A percentile compares a stretch with the other conserved stretches of the same genome.
phyloP scores from a whole-genome alignment of 805 yeast genomes.

The Millerago galiae region DNA sequence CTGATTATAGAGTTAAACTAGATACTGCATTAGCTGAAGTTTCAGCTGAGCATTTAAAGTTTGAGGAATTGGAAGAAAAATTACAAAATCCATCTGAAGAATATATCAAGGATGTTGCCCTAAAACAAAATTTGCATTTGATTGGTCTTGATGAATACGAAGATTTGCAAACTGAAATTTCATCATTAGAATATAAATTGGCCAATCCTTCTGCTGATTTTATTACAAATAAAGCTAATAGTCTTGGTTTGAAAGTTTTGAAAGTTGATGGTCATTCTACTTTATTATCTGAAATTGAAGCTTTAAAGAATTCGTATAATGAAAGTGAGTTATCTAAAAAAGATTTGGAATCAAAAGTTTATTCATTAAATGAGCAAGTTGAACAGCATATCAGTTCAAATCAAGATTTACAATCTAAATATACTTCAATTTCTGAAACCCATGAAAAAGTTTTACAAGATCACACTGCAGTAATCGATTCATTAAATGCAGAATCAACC shows the following conservation, averaged over 20 bases:
- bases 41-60: constrained; percentile 3
- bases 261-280: constrained; percentile 6
- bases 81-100: constrained; percentile 27
- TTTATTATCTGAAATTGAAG: constrained; percentile 7
- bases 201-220: constrained; percentile 14
- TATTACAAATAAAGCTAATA: constrained; percentile 10
- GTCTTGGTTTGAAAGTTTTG: constrained; percentile 12
- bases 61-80: constrained; percentile 5
- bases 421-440: not conserved
- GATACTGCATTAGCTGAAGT: constrained; percentile 4
- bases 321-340: constrained; percentile 1
- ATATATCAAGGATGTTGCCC: constrained; percentile 25
- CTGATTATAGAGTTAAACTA: constrained; percentile 17
- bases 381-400: not conserved
- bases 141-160: constrained; percentile 13
- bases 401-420: constrained; percentile 1
- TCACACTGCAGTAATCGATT: constrained; percentile 2
- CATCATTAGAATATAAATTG: constrained; percentile 7
- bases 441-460: constrained; percentile 5
- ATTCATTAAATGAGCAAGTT: not conserved
- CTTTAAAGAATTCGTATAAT: not conserved
- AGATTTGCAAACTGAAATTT: constrained; percentile 4
- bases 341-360: constrained; percentile 2
- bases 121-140: constrained; percentile 16
- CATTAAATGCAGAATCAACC: not conserved